Percentiles rank a stretch among this genome's conserved stretches.
Conservation (phyloP, 805 yeast species). For the Hanseniaspora taiwanica region DNA sequence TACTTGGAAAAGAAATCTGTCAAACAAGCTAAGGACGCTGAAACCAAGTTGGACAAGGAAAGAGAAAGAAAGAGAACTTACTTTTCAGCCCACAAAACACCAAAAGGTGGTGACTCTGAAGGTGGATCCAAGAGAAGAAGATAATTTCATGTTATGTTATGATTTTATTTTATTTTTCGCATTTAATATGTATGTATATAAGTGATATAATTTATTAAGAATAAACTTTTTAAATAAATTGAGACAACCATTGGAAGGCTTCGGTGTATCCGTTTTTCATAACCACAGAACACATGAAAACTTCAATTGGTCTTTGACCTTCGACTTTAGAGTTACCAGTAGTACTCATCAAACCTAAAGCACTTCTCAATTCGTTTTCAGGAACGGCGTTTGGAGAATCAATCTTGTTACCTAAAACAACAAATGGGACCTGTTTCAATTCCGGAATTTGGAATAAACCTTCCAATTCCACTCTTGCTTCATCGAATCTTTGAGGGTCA, state of each 20-base stretch:
- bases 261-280: slow-evolving; percentile 99
- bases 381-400: slow-evolving; percentile 90
- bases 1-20: slow-evolving; percentile 64
- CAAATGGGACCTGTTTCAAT: slow-evolving; percentile 77
- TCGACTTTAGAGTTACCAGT: slow-evolving; percentile 74
- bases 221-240: slow-evolving; percentile 83
- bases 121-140: slow-evolving; percentile 16
- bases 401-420: slow-evolving; percentile 91
- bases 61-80: slow-evolving; percentile 78
- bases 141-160: too few species aligned
- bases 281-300: slow-evolving; percentile 94
- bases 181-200: too few species aligned
- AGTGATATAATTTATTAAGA: too few species aligned
- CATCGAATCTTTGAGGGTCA: slow-evolving; percentile 88
- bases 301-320: slow-evolving; percentile 81
- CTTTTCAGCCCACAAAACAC: slow-evolving; percentile 59
- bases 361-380: slow-evolving; percentile 86
- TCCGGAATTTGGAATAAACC: slow-evolving; percentile 89
- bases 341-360: slow-evolving; percentile 74
- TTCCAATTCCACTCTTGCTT: slow-evolving; percentile 89
- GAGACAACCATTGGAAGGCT: slow-evolving; percentile 96
- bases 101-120: slow-evolving; percentile 18
- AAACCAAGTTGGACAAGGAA: slow-evolving; percentile 57
- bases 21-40: slow-evolving; percentile 55
- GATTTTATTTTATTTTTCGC: too few species aligned